Base-by-base conservation (phyloP, 495 filamentous ascomycete genomes). In the Neurospora hispaniola region DNA sequence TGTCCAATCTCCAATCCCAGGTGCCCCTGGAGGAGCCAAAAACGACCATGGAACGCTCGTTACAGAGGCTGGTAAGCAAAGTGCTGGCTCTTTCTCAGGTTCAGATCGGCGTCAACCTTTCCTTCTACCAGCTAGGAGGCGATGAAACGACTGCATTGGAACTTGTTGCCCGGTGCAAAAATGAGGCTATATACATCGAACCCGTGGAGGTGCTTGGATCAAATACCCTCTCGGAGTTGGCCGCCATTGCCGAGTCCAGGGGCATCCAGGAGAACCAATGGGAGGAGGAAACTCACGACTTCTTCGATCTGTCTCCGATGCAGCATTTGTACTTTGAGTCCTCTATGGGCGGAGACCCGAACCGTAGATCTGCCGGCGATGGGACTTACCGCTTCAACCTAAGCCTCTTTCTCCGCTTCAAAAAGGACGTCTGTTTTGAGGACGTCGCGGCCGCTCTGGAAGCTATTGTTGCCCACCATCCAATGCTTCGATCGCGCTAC, bases 401-500 rank as follows among this genome's bases (percentile, higher is more conserved):
- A 75, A 91, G 91, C 71, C 84, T 92, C 46, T 78, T 91, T 0
- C 83, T 92, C 4, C 85, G 87, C 4, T 71, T 93, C 16, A 89
- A 84, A 68, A 83, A 82, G 72, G 76, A 75, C 3, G 79, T 89
- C 41, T 79, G 85, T 14, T 77, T 86, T 12, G 73, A 79, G 4
- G 84, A 85, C 10, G 75, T 93, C 5, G 79, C 78, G 1, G 81
- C 82, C 18, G 89, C 89, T 1, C 77, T 91, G 54, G 86, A 90
- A 70, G 84, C 85, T 0, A 79, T 93, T 11, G 84, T 92, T 16
- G 81, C 79, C 1, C 88, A 88, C 7, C 92, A 94, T 72, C 87
- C 90, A 5, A 93, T 93, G 91, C 84, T 94, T n/a, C 84, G 91
- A 35, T 86, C 87, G n/a, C 87, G 91, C 7, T 92, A 91, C 74